Base-by-base conservation (phyloP, 2,329 filamentous ascomycete genomes). In the Aureobasidium sp. region DNA sequence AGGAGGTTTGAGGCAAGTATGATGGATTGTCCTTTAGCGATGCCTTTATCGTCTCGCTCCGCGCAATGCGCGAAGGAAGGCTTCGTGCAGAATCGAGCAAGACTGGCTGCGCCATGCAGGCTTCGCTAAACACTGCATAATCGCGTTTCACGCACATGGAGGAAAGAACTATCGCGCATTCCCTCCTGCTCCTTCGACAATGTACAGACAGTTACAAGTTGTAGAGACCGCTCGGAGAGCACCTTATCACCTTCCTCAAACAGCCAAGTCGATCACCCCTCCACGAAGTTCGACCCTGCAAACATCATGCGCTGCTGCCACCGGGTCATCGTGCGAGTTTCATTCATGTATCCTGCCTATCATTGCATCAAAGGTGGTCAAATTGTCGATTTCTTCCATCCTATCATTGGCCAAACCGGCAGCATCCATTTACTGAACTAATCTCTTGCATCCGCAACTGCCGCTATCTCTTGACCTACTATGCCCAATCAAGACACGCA, bases 301-400 rank as follows among this genome's bases (percentile, higher is more conserved):
- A 53, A 45, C 25, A 57, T 45, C 39, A 44, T 57, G 53, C 37
- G n/a, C 27, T 44, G 25, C 52, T 56, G 53, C 41, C 39, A 45
- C 41, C 41, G 27, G 27, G 31, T 57, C 53, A 45, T 45, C 15
- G 25, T 20, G 9, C 20, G 17, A 20, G 7, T 44, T 37, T 11
- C 2, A 27, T n/a, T 36, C 25, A 2, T n/a, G 29, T 5, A 15
- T 25, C 27, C 53, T 41, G 29, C 39, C 27, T 57, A 57, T 45
- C 27, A 29, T 14, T 45, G 25, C 39, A 31, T 31, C 27, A 25
- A 56, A 9, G 8, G n/a, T 34, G 14, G 52, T 45, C 20, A 20
- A 44, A 2, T 14, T 8, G n/a, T 36, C 52, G n/a, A 31, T 44
- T 31, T 22, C 8, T 25, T 41, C 34, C 9, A 1, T 29, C 17